Evolutionary conservation across 768 basidiomycete species (phyloP).

Genomic region (Leccinum uliginosum): DNA sequence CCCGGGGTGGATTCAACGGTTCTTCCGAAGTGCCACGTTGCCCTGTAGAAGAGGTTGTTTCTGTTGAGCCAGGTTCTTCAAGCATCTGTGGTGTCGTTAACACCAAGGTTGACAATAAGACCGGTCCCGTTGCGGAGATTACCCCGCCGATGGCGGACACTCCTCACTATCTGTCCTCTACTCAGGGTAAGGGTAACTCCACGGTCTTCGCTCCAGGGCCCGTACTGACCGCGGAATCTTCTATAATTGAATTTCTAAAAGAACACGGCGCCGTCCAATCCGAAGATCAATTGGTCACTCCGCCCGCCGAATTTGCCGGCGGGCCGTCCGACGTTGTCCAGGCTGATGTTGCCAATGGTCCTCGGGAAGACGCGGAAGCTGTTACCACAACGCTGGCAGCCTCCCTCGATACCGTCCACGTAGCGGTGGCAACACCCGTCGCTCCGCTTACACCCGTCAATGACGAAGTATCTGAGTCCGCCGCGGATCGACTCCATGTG

Average conservation of each 20-base stretch:
- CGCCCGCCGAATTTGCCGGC: not conserved
- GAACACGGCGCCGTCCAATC: not conserved
- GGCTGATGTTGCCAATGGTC: constrained; percentile 2
- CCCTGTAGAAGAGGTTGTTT: constrained; percentile 7
- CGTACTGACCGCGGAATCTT: not conserved
- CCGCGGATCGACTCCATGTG: constrained; percentile 2
- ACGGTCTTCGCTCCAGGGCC: not conserved
- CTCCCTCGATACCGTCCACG: not conserved
- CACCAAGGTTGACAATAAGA: not conserved
- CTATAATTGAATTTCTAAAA: not conserved
- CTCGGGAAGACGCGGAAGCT: not conserved
- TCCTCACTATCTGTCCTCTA: not conserved
- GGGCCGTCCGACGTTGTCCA: constrained; percentile 1
- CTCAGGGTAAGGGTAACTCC: constrained; percentile 1
- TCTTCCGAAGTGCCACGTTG: not conserved
- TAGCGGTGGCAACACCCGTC: not conserved
- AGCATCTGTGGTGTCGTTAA: not conserved
- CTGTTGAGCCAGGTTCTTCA: constrained; percentile 2
- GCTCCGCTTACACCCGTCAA: not conserved
- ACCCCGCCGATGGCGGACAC: constrained; percentile 2
- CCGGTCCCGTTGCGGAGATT: not conserved
- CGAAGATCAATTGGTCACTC: not conserved
- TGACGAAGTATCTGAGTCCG: not conserved
- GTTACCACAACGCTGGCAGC: not conserved
- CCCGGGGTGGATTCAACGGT: constrained; percentile 1